phyloP scores from a whole-genome alignment of 2,329 filamentous ascomycete genomes.

The Penicillium sp. region DNA sequence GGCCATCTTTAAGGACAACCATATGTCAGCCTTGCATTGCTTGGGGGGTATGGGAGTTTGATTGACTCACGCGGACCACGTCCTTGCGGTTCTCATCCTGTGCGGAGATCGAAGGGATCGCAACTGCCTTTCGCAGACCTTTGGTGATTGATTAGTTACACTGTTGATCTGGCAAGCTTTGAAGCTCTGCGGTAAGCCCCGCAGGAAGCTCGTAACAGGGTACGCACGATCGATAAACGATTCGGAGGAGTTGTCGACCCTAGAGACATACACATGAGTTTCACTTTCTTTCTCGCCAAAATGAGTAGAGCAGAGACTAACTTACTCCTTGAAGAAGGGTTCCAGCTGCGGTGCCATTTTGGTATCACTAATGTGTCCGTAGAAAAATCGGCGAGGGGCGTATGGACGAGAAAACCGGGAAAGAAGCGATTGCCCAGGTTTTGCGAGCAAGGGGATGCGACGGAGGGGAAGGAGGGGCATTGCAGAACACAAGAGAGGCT shows the following conservation, averaged over 20 bases:
- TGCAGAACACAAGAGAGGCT: slow-evolving; percentile 13
- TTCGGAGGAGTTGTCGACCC: slow-evolving; percentile 75
- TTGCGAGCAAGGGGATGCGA: slow-evolving; percentile 32
- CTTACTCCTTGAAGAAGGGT: slow-evolving; percentile 81
- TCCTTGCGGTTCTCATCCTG: slow-evolving; percentile 87
- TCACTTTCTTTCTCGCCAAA: slow-evolving; percentile 6
- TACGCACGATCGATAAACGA: slow-evolving; percentile 79
- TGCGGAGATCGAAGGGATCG: slow-evolving; percentile 93
- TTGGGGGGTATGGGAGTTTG: neutral
- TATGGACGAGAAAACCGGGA: slow-evolving; percentile 21
- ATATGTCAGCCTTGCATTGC: neutral
- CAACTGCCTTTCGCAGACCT: slow-evolving; percentile 81
- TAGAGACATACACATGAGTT: slow-evolving; percentile 18
- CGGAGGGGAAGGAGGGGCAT: slow-evolving; percentile 43
- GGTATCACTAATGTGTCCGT: slow-evolving; percentile 51
- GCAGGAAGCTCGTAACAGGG: neutral
- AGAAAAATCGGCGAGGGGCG: slow-evolving; percentile 42
- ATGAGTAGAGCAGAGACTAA: slow-evolving; percentile 6
- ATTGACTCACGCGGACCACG: slow-evolving; percentile 72
- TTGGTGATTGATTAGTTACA: slow-evolving; percentile 9
- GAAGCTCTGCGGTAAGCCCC: neutral
- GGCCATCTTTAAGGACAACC: slow-evolving; percentile 68
- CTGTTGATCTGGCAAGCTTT: neutral
- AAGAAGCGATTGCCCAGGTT: slow-evolving; percentile 20
- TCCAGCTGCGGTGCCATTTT: slow-evolving; percentile 92